Conservation (phyloP, 768 basidiomycete genomes). For the Suillus placidus region DNA sequence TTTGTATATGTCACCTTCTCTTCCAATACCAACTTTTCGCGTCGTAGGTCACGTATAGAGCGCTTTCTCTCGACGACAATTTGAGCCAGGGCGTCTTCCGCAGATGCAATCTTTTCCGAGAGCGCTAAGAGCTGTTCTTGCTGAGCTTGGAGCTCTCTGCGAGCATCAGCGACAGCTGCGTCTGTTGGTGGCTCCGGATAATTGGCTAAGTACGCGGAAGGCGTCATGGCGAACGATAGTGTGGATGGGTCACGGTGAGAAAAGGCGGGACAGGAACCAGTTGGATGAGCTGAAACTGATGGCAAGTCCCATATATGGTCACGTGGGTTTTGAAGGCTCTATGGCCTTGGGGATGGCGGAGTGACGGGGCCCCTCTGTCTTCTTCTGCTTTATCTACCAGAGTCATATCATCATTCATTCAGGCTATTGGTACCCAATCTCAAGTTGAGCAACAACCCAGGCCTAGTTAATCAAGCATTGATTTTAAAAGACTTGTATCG, state of each 20-base stretch:
- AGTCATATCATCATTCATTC: background rate
- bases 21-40: conserved; percentile 51
- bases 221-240: conserved; percentile 16
- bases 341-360: conserved; percentile 7
- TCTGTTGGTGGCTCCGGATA: conserved; percentile 65
- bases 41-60: conserved; percentile 56
- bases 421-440: background rate
- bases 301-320: conserved; percentile 25
- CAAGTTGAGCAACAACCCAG: background rate
- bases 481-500: background rate
- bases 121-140: conserved; percentile 35
- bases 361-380: background rate
- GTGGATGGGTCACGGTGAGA: conserved; percentile 9
- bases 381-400: background rate
- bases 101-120: conserved; percentile 49
- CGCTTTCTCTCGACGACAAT: conserved; percentile 56
- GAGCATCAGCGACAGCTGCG: conserved; percentile 54
- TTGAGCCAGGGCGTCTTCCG: conserved; percentile 59
- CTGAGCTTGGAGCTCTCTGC: conserved; percentile 42
- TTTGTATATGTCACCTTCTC: conserved; percentile 49
- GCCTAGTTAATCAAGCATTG: background rate
- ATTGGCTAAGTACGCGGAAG: conserved; percentile 21
- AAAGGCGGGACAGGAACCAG: conserved; percentile 13
- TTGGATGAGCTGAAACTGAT: conserved; percentile 19
- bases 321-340: conserved; percentile 21